Evolutionary conservation across 1,284 basidiomycete genomes (phyloP), one percentile per base, ranked within the genome.

Genomic region (Exsudoporus floridanus): DNA sequence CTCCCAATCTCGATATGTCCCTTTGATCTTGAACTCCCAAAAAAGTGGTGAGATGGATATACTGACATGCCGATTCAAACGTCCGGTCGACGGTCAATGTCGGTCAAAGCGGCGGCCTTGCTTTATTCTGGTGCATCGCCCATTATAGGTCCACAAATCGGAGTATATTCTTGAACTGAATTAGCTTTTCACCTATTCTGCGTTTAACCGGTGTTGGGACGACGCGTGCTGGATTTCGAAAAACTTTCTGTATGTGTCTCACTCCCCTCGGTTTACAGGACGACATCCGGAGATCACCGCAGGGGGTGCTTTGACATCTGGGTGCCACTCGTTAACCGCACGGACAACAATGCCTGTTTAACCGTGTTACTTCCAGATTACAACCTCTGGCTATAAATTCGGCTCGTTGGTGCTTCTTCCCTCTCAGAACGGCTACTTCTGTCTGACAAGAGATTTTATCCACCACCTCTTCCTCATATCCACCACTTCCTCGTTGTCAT

Each of bases 61-160:
- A 23, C 19, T 10, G 10, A 35, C 28, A 25, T 14, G 33, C 21
- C 21, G 21, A n/a, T 21, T 1, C 10, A n/a, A 25, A 12, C 8
- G 33, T 12, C 2, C 14, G 7, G 36, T 39, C 31, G 30, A 8
- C 14, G 7, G 36, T 39, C 31, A 34, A 8, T 4, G 7, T n/a
- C 8, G 41, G 49, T 7, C 56, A 44, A 59, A 50, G 45, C 52
- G 31, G 19, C 16, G n/a, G 10, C 5, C 9, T 38, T 31, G 44
- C 37, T 45, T 61, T 61, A 38, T 39, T 19, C 52, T 23, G 31
- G 18, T 31, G 21, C 50, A 38, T 19, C 6, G 10, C 23, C 21
- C 19, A 34, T 50, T 39, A 34, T 43, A 21, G 28, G 40, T 59
- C 52, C 56, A 50, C 7, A n/a, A 7, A 36, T 7, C 2, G 23